Evolutionary conservation across 345 rosid species (phyloP).

Genomic region (Atalantia buxifolia): DNA sequence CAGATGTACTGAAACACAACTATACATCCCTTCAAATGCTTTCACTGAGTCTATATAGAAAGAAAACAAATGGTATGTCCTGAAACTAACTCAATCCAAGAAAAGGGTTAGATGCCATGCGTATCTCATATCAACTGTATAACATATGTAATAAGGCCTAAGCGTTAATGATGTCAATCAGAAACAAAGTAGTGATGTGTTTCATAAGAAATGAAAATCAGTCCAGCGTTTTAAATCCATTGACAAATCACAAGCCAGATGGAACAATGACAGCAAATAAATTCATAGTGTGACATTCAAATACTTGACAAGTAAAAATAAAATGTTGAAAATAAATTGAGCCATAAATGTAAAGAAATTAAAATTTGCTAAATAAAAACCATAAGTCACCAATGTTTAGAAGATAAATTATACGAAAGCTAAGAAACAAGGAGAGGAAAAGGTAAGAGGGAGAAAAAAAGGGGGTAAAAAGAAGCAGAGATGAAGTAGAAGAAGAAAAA

Average conservation of each 20-base stretch:
- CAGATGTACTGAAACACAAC: background rate
- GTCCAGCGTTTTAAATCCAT: background rate
- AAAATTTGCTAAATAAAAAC: background rate
- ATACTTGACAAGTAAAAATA: background rate
- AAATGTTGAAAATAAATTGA: background rate
- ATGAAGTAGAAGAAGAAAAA: constrained; percentile 1
- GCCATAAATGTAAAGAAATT: background rate
- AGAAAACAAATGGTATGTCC: background rate
- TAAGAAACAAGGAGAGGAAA: background rate
- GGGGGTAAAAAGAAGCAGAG: background rate
- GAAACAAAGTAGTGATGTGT: background rate
- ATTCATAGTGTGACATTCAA: background rate
- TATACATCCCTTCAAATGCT: background rate
- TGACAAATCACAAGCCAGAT: background rate
- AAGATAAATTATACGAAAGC: background rate
- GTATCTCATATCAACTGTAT: background rate
- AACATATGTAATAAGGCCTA: background rate
- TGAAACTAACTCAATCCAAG: background rate
- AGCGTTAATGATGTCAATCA: background rate
- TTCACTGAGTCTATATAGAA: background rate
- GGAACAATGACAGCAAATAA: background rate
- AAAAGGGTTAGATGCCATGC: background rate
- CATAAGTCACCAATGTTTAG: background rate
- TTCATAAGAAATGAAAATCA: background rate
- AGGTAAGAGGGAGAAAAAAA: background rate